A percentile compares a stretch with the other conserved stretches of the same genome.
These are phyloP conservation scores for Xerocomus brunneocitrinus DNA, from an alignment of 768 basidiomycete genomes.

Conservation along the genomic window DNA sequence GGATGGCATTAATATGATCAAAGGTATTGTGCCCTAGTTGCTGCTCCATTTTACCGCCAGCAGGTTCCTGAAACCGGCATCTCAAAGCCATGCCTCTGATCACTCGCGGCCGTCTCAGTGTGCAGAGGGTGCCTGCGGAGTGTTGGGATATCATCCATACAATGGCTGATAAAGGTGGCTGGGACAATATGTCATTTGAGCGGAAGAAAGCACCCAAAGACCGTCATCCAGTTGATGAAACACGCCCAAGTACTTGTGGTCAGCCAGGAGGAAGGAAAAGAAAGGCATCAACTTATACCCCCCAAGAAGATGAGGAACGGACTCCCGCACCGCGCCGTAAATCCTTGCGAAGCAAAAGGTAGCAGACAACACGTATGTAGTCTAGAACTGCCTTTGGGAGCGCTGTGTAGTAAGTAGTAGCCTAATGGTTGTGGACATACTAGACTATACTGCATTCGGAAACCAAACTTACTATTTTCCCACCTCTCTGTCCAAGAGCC, in stretches of 20 bases:
- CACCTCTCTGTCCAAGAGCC: slow-evolving; percentile 26
- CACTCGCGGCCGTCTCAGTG: slow-evolving; percentile 77
- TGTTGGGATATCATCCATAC: slow-evolving; percentile 60
- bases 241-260: background rate
- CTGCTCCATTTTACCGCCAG: background rate
- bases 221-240: background rate
- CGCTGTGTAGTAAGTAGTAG: too few relatives aligned
- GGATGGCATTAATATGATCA: slow-evolving; percentile 57
- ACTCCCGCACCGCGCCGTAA: slow-evolving; percentile 13
- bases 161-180: slow-evolving; percentile 73
- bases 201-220: slow-evolving; percentile 28
- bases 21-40: slow-evolving; percentile 40
- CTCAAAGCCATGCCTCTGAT: slow-evolving; percentile 71
- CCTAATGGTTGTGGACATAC: background rate
- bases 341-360: slow-evolving; percentile 18
- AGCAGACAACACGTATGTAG: background rate
- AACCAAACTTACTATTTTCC: slow-evolving; percentile 21
- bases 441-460: background rate
- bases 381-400: background rate
- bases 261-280: slow-evolving; percentile 20
- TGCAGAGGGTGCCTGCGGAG: slow-evolving; percentile 67
- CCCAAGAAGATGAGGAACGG: slow-evolving; percentile 4
- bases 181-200: slow-evolving; percentile 52
- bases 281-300: slow-evolving; percentile 8
- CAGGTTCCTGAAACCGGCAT: slow-evolving; percentile 6